Conservation (phyloP, 78 protist species). For the Dictyostelium discoideum region DNA sequence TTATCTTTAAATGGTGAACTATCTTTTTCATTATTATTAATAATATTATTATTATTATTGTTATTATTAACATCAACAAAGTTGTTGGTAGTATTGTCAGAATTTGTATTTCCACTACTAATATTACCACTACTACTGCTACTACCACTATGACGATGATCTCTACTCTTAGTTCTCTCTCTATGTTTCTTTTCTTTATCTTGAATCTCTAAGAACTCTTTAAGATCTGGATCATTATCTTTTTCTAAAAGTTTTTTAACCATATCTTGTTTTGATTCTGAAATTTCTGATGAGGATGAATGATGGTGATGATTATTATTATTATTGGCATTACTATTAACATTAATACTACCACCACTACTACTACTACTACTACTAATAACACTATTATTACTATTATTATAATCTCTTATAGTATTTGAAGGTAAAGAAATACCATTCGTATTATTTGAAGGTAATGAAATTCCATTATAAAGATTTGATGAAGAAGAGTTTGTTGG, state of each 20-base stretch:
- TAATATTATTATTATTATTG: neutral
- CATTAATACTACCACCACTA: neutral
- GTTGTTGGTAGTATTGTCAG: neutral
- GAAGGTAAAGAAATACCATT: neutral
- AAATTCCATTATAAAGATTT: neutral
- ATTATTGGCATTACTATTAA: neutral
- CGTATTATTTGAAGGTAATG: neutral
- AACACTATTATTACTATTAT: neutral
- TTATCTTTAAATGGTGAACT: neutral
- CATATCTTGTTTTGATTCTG: neutral
- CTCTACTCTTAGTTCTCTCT: constrained; percentile 1
- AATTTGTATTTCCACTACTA: neutral
- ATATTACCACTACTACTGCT: neutral
- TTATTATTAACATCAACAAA: neutral
- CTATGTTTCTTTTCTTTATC: constrained; percentile 11
- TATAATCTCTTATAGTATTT: neutral
- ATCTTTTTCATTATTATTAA: neutral
- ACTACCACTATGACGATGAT: neutral
- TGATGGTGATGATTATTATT: constrained; percentile 8
- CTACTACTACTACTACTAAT: neutral
- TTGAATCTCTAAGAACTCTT: constrained; percentile 11
- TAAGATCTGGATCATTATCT: constrained; percentile 26
- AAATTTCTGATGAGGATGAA: neutral
- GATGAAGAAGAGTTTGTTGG: neutral
- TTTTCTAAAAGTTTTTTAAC: neutral